phyloP scores from a whole-genome alignment of 164 flowering plant species.

The Houttuynia cordata region DNA sequence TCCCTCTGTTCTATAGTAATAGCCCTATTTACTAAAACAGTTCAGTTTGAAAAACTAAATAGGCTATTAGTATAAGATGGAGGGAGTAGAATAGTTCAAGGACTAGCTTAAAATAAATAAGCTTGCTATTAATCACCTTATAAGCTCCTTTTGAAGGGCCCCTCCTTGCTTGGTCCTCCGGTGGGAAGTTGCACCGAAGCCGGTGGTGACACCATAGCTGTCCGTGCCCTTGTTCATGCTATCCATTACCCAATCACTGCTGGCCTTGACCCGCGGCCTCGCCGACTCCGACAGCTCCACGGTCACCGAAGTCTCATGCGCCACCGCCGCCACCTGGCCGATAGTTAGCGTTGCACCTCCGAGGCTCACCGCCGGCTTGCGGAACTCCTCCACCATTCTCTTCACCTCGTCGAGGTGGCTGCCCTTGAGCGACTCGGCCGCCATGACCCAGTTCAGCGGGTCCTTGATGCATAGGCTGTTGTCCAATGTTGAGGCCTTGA shows the following conservation, averaged over 20 bases:
- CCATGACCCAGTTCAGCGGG: slow-evolving; percentile 43
- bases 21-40: too few species aligned
- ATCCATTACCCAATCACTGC: slow-evolving; percentile 61
- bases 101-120: too few species aligned
- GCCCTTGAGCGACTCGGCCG: slow-evolving; percentile 37
- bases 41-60: too few species aligned
- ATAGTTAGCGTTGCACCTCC: slow-evolving; percentile 38
- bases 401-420: slow-evolving; percentile 50
- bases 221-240: slow-evolving; percentile 50
- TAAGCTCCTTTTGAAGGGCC: slow-evolving; percentile 57
- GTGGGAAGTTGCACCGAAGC: slow-evolving; percentile 62
- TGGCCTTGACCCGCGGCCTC: slow-evolving; percentile 40
- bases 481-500: neutral
- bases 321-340: slow-evolving; percentile 40
- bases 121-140: slow-evolving; percentile 35
- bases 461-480: slow-evolving; percentile 21
- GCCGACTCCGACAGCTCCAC: slow-evolving; percentile 47
- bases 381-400: slow-evolving; percentile 39
- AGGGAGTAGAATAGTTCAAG: too few species aligned
- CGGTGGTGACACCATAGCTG: slow-evolving; percentile 57
- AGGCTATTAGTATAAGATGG: too few species aligned
- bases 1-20: too few species aligned
- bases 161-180: slow-evolving; percentile 49
- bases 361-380: slow-evolving; percentile 30
- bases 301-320: slow-evolving; percentile 8